Conservation (phyloP, 495 filamentous ascomycete species). For the Trichoderma asperelloides region DNA sequence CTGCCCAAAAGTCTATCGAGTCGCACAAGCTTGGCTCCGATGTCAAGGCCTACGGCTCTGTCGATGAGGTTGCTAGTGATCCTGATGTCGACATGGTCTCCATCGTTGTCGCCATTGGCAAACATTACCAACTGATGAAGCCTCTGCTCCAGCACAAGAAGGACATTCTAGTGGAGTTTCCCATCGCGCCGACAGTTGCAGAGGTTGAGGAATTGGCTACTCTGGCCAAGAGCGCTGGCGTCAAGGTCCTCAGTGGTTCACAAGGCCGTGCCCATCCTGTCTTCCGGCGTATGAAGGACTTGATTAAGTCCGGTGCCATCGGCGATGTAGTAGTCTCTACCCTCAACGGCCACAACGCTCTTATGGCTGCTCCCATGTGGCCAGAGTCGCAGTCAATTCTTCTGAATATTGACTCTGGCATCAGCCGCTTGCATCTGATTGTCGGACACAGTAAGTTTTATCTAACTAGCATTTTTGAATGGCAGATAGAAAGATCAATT, state of each 20-base stretch:
- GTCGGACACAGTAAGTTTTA: conserved; percentile 23
- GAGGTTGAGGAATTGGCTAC: conserved; percentile 27
- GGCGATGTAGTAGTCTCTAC: conserved; percentile 19
- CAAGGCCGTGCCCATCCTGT: conserved; percentile 18
- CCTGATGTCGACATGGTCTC: conserved; percentile 45
- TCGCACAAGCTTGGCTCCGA: conserved; percentile 28
- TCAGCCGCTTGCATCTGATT: conserved; percentile 17
- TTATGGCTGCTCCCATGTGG: conserved; percentile 14
- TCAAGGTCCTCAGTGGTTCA: conserved; percentile 23
- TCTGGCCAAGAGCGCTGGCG: conserved; percentile 23
- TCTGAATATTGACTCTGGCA: conserved; percentile 21
- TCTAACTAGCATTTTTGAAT: not conserved
- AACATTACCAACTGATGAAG: conserved; percentile 36
- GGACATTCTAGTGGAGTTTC: conserved; percentile 46
- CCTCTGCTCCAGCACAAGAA: conserved; percentile 40
- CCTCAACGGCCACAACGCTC: conserved; percentile 9
- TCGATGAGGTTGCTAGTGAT: conserved; percentile 38
- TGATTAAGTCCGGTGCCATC: conserved; percentile 19
- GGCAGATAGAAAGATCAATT: not conserved
- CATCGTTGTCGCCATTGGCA: conserved; percentile 30
- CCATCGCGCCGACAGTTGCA: conserved; percentile 16
- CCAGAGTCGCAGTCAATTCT: conserved; percentile 17
- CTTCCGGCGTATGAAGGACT: conserved; percentile 16
- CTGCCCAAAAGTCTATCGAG: conserved; percentile 34
- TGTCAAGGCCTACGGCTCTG: conserved; percentile 35